Base-by-base conservation (phyloP, 164 flowering plant genomes). In the Liquidambar formosana region DNA sequence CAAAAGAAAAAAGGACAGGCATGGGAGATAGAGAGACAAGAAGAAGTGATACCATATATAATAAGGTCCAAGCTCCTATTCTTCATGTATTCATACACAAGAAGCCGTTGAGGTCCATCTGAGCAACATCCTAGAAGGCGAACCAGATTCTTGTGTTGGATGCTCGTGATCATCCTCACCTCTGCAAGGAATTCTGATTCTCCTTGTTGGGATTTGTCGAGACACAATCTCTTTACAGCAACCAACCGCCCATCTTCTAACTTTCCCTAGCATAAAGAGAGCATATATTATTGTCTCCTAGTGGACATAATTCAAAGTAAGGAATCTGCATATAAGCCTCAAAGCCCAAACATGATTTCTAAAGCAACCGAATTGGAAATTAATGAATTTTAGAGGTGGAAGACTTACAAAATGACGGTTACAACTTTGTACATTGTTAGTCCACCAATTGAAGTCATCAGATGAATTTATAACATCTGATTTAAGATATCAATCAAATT, bases 101-200 rank as follows among this genome's bases (percentile, higher is more conserved):
- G 87, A 1, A 86, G 74, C 47, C 92, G 72, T 57, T 90, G 88
- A 44, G 79, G 68, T 22, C 92, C 91, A 67, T 88, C 89, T 0
- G 89, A 83, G 81, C 95, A 90, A 64, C 92, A 88, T 18, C 95
- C 95, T 18, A 90, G 70, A 69, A 90, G 91, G 46, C 91, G 84
- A 66, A 90, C 89, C 57, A 90, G 79, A 70, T 90, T 90, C 83
- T 86, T 90, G 79, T 88, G 92, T 67, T 88, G 92, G 57, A 88
- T 88, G 72, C 92, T 88, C 2, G 95, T 90, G 58, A 88, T 88
- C 87, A 85, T 62, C 61, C 75, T 79, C 65, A 86, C 91, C 74
- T 90, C 95, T 53, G 88, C 59, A 3, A 86, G 89, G 66, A 90
- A 90, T 65, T 90, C 92, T 10, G 85, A 38, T 75, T 90, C 92